These are phyloP conservation scores for Anthracocystis panici-leucophaei DNA, from an alignment of 1,284 basidiomycete species.

Conservation along the genomic window DNA sequence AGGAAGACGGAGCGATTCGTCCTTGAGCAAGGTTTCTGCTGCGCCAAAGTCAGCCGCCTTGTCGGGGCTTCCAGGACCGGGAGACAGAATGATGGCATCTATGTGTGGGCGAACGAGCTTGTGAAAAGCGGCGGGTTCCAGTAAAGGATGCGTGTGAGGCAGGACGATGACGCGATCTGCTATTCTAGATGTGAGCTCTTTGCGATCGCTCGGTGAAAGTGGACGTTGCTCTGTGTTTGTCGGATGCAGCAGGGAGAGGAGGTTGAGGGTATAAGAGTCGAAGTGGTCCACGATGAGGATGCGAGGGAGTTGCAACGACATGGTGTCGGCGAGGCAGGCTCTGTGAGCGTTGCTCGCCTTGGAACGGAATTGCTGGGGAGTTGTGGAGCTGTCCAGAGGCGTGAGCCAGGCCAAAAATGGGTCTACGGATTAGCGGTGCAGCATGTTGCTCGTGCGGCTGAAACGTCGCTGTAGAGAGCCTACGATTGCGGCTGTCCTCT, in stretches of 20 bases:
- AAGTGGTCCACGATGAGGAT: constrained; percentile 67
- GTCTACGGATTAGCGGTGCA: neutral
- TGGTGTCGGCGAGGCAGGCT: constrained; percentile 2
- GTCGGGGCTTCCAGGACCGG: constrained; percentile 64
- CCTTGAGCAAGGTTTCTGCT: constrained; percentile 52
- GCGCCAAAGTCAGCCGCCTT: constrained; percentile 61
- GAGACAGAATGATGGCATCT: constrained; percentile 66
- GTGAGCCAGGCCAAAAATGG: neutral
- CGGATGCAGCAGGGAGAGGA: constrained; percentile 56
- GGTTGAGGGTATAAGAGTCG: constrained; percentile 68
- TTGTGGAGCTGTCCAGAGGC: neutral
- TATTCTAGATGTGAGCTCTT: constrained; percentile 25
- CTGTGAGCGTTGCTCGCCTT: neutral
- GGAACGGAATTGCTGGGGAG: neutral
- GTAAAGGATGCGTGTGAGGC: constrained; percentile 59
- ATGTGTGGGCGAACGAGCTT: constrained; percentile 58
- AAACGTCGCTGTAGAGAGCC: neutral
- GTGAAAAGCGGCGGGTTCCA: constrained; percentile 45
- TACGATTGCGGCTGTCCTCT: constrained; percentile 5
- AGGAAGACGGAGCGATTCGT: constrained; percentile 72
- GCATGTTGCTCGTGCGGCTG: neutral
- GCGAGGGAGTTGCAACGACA: constrained; percentile 52
- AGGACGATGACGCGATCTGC: constrained; percentile 57
- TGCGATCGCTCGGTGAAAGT: neutral
- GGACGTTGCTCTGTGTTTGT: neutral